Evolutionary conservation across 2,329 filamentous ascomycete genomes (phyloP), one percentile per base, ranked within the genome.

Genomic region (Byssochlamys sp.): DNA sequence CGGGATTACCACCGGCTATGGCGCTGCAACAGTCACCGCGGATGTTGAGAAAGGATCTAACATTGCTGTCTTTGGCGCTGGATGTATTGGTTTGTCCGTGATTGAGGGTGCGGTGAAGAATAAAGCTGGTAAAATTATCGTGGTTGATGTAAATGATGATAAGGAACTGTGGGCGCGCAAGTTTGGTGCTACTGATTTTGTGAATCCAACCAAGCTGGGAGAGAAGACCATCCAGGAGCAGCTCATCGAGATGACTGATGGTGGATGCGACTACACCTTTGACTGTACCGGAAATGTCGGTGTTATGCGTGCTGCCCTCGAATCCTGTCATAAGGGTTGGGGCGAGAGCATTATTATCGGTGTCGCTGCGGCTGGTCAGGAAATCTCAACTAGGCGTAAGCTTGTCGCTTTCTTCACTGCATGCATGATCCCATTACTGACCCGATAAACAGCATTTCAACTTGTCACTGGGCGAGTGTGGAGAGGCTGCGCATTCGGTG

Each of bases 301-400:
- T 66, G 94, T 99, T 57, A 99, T 96, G 94, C 84, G 94, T 62
- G 88, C 90, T 56, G 94, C 94, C 45, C 85, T 99, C 60, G 92
- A 99, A 80, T 91, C 94, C 53, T 97, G 91, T 81, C 94, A 99
- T 82, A 99, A 99, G 84, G 94, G 94, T 53, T 99, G 94, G 94
- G 94, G 94, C 69, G 85, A 96, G 82, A 95, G 89, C 72, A 96
- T 99, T 75, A 85, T 99, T 74, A 99, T 99, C 69, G 94, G 94
- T 75, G 94, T 99, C 62, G 92, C 92, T 60, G 92, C 92, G 65
- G 92, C 92, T 58, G 92, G 92, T 55, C 91, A 96, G 78, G 92
- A 97, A 79, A 97, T 97, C 66, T 81, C 87, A 63, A 97, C 92
- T 55, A 83, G 92, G 74, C 91, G 90, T 95, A 81, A 82, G 90